Percentiles rank a stretch among this genome's conserved stretches.
These are phyloP conservation scores for Yamadazyma siamensis DNA, from an alignment of 1,139 yeast genomes.

Conservation along the genomic window DNA sequence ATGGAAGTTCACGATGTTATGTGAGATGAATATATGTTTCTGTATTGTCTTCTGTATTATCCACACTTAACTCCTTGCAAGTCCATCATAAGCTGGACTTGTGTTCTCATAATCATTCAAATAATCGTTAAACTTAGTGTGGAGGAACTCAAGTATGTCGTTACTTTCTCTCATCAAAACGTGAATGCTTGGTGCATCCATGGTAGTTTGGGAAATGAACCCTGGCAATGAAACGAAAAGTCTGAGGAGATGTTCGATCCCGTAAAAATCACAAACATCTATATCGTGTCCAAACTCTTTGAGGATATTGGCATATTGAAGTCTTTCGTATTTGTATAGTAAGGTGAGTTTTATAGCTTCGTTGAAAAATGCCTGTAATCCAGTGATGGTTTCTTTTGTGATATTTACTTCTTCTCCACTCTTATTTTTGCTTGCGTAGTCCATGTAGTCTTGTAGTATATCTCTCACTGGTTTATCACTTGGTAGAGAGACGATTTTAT, in stretches of 20 bases:
- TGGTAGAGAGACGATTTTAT: conserved; percentile 65
- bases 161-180: conserved; percentile 43
- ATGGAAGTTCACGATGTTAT: conserved; percentile 3
- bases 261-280: conserved; percentile 51
- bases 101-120: conserved; percentile 50
- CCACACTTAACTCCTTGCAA: conserved; percentile 21
- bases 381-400: conserved; percentile 63
- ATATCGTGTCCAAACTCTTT: conserved; percentile 23
- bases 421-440: conserved; percentile 27
- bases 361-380: conserved; percentile 76
- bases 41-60: conserved; percentile 2
- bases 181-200: conserved; percentile 75
- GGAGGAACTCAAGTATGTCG: conserved; percentile 51
- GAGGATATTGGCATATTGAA: conserved; percentile 64
- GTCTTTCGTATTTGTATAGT: conserved; percentile 79
- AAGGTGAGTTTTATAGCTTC: conserved; percentile 68
- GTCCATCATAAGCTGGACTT: conserved; percentile 60
- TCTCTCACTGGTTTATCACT: conserved; percentile 46
- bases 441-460: conserved; percentile 48
- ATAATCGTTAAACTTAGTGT: conserved; percentile 45
- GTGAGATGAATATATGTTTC: conserved; percentile 1
- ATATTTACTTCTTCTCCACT: conserved; percentile 43
- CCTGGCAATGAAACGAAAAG: conserved; percentile 78
- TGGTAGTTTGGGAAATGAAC: conserved; percentile 67
- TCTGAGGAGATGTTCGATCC: conserved; percentile 74